Percentiles rank a stretch among this genome's conserved stretches.
Conservation (phyloP, 345 rosid species). For the Ricinus communis region DNA sequence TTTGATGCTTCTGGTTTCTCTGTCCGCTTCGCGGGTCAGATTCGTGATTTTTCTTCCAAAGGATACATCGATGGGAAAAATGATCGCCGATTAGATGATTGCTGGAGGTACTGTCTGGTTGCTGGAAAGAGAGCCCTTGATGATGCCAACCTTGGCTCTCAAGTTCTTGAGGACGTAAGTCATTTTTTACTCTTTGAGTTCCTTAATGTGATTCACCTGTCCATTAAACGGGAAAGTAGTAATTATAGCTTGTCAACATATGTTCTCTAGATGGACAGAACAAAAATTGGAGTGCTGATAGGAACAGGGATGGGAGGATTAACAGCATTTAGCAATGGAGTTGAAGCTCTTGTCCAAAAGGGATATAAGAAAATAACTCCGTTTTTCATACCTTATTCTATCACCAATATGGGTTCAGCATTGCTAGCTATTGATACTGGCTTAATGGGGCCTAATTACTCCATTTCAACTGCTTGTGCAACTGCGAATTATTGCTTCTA, state of each 20-base stretch:
- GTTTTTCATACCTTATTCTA: slow-evolving; percentile 59
- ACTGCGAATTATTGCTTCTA: slow-evolving; percentile 64
- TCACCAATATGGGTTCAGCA: slow-evolving; percentile 69
- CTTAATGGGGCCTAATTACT: slow-evolving; percentile 69
- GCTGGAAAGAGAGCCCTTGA: slow-evolving; percentile 60
- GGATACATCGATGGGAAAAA: slow-evolving; percentile 68
- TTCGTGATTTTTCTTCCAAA: slow-evolving; percentile 54
- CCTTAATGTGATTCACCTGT: not conserved
- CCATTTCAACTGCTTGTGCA: slow-evolving; percentile 65
- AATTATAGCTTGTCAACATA: not conserved
- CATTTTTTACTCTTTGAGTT: not conserved
- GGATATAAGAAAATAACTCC: slow-evolving; percentile 62
- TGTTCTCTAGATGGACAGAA: slow-evolving; percentile 51
- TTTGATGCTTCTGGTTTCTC: slow-evolving; percentile 58
- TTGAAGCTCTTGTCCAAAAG: slow-evolving; percentile 50
- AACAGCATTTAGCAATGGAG: slow-evolving; percentile 48
- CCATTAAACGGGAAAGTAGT: not conserved
- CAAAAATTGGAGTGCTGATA: slow-evolving; percentile 57
- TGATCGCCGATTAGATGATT: slow-evolving; percentile 65
- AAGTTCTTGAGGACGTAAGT: slow-evolving; percentile 50
- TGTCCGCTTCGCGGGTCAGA: slow-evolving; percentile 62
- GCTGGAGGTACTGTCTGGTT: slow-evolving; percentile 72
- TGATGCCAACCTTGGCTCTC: slow-evolving; percentile 49
- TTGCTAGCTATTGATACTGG: slow-evolving; percentile 64
- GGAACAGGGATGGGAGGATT: slow-evolving; percentile 77